Percentiles rank a stretch among this genome's conserved stretches.
phyloP scores from a whole-genome alignment of 2,329 filamentous ascomycete species.

The Colletotrichum incanum region DNA sequence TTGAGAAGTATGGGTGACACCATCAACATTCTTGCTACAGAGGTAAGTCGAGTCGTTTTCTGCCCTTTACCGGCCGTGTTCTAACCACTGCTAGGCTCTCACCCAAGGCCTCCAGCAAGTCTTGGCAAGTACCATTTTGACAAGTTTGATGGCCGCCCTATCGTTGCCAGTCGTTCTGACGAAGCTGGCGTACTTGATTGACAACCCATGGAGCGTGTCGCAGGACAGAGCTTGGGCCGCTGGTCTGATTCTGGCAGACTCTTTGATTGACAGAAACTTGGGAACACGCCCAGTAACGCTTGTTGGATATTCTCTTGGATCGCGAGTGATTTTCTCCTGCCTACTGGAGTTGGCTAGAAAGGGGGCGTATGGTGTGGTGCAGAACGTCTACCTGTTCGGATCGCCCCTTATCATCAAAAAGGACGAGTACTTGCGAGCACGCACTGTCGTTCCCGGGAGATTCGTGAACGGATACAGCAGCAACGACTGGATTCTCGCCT shows the following conservation, averaged over 20 bases:
- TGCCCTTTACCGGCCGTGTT: background rate
- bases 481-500: conserved; percentile 97
- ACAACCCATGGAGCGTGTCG: conserved; percentile 99
- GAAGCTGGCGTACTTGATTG: conserved; percentile 95
- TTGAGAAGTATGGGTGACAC: conserved; percentile 97
- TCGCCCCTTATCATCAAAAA: conserved; percentile 92
- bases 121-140: conserved; percentile 89
- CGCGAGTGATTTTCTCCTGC: conserved; percentile 93
- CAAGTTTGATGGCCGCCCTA: conserved; percentile 91
- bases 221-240: conserved; percentile 90
- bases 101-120: conserved; percentile 98
- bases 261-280: conserved; percentile 90
- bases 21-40: conserved; percentile 97
- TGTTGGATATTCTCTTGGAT: conserved; percentile 93
- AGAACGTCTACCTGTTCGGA: conserved; percentile 96
- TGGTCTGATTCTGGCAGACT: conserved; percentile 94
- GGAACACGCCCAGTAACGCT: conserved; percentile 93
- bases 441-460: conserved; percentile 89
- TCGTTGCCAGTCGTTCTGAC: conserved; percentile 93
- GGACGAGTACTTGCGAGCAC: conserved; percentile 87
- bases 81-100: conserved; percentile 77
- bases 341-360: conserved; percentile 88
- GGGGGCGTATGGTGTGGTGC: conserved; percentile 88
- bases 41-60: conserved; percentile 73
- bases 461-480: conserved; percentile 95